Evolutionary conservation across 2,329 filamentous ascomycete genomes (phyloP).

Genomic region (Cryphonectria naterciae): DNA sequence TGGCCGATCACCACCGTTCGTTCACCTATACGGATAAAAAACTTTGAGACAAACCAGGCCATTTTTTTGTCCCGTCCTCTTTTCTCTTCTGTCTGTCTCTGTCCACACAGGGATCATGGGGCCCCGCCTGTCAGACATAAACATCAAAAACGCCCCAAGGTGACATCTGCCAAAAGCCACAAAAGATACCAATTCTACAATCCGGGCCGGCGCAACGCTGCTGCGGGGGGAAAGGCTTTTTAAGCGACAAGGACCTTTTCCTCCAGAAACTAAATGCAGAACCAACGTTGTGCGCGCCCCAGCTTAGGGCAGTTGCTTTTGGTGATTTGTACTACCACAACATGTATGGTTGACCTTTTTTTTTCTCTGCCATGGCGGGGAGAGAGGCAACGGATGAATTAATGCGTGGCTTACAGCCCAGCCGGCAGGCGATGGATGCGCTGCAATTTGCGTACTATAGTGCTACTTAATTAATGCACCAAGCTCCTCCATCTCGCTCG

Average conservation of each 20-base stretch:
- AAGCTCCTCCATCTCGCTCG: neutral
- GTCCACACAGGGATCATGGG: neutral
- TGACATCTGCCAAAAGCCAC: neutral
- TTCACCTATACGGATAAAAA: neutral
- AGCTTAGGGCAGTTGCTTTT: too few species aligned
- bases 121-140: neutral
- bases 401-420: too few species aligned
- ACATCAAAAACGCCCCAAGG: neutral
- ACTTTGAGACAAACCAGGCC: neutral
- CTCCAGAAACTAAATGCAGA: neutral
- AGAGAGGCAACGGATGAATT: neutral
- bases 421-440: neutral
- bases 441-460: neutral
- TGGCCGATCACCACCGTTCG: neutral
- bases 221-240: too few species aligned
- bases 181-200: neutral
- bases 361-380: neutral
- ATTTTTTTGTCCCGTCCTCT: too few species aligned
- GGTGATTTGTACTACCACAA: neutral
- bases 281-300: neutral
- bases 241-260: neutral
- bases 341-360: neutral
- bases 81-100: neutral
- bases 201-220: neutral
- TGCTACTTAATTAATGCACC: neutral